Percentiles rank a stretch among this genome's conserved stretches.
phyloP scores from a whole-genome alignment of 148 eudicot species.

The Diospyros kaki region DNA sequence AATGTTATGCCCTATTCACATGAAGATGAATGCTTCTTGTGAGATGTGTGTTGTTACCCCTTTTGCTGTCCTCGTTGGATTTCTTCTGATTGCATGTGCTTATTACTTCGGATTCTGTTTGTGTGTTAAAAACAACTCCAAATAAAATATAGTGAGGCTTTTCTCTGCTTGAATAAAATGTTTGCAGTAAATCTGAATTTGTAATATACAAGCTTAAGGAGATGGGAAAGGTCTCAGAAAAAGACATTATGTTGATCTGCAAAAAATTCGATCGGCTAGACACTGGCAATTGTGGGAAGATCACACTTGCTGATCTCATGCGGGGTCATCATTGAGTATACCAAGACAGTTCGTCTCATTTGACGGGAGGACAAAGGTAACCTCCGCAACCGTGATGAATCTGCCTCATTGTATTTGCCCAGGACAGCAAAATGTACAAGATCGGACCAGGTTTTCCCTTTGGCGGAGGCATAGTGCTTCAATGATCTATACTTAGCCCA shows the following conservation, averaged over 20 bases:
- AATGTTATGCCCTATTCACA: neutral
- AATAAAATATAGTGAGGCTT: neutral
- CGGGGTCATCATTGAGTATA: conserved; percentile 34
- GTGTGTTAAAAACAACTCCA: neutral
- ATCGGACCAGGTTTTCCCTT: neutral
- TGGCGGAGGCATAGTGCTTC: too few relatives aligned
- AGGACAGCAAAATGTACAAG: too few relatives aligned
- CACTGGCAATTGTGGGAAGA: conserved; percentile 77
- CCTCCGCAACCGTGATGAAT: neutral
- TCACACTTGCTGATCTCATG: conserved; percentile 80
- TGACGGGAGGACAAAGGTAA: neutral
- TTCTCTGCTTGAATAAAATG: neutral
- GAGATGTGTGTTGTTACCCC: too few relatives aligned
- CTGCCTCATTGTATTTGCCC: too few relatives aligned
- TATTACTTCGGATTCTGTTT: neutral
- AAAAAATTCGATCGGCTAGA: conserved; percentile 77
- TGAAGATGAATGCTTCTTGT: neutral
- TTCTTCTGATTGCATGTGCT: too few relatives aligned
- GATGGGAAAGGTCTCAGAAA: conserved; percentile 84
- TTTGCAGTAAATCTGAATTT: conserved; percentile 85
- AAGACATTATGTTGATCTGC: conserved; percentile 72
- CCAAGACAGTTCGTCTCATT: neutral
- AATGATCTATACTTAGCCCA: neutral
- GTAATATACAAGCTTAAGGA: conserved; percentile 99
- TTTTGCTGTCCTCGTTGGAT: neutral